Conservation (phyloP, 148 eudicot species). For the Nyssa sinensis region DNA sequence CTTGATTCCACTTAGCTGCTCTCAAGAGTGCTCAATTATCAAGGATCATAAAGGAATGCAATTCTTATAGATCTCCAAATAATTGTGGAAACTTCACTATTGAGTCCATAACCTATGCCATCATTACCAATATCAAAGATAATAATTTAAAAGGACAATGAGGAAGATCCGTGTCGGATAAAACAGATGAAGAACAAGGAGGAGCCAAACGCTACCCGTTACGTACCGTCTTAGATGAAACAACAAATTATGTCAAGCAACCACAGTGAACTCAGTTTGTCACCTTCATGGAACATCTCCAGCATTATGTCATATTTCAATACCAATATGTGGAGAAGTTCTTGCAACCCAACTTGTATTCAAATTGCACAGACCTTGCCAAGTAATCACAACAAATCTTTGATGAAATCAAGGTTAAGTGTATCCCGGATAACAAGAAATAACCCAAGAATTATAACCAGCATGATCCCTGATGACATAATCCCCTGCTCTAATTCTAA, state of each 20-base stretch:
- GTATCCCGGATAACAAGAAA: conserved; percentile 87
- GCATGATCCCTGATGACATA: conserved; percentile 86
- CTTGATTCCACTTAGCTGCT: not conserved
- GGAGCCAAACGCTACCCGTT: conserved; percentile 6
- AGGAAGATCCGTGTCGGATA: conserved; percentile 10
- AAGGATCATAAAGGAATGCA: conserved; percentile 7
- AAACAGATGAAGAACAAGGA: conserved; percentile 12
- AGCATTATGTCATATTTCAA: conserved; percentile 3
- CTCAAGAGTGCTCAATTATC: not conserved
- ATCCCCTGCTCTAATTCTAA: conserved; percentile 81
- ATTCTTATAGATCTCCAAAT: not conserved
- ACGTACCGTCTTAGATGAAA: no score
- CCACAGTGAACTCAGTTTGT: not conserved
- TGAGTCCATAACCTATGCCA: not conserved
- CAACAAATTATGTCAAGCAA: not conserved
- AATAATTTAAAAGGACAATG: not conserved
- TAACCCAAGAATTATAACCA: conserved; percentile 70
- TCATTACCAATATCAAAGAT: not conserved
- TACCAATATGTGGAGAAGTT: not conserved
- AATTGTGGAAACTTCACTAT: not conserved
- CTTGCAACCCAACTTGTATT: not conserved
- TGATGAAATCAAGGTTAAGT: conserved; percentile 79
- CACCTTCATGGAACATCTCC: conserved; percentile 7
- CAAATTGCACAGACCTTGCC: not conserved
- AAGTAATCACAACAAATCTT: conserved; percentile 59